These are phyloP conservation scores for Hysterium pulicare DNA, from an alignment of 2,329 filamentous ascomycete species.

Conservation along the genomic window DNA sequence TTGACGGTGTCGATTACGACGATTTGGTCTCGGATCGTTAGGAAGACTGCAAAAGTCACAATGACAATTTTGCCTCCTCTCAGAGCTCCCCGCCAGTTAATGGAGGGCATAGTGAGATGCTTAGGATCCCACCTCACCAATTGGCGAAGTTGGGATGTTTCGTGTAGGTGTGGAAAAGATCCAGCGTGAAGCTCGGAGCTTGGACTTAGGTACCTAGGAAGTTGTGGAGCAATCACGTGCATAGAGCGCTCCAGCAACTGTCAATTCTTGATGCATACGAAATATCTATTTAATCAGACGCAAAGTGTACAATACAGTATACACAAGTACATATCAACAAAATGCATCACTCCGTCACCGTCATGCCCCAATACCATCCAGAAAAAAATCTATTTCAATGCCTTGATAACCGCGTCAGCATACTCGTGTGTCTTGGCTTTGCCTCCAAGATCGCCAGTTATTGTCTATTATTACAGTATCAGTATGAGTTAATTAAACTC, in stretches of 20 bases:
- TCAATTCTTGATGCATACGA: too few species aligned
- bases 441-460: conserved; percentile 94
- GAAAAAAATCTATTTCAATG: conserved; percentile 42
- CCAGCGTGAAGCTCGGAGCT: too few species aligned
- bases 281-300: too few species aligned
- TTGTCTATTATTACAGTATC: conserved; percentile 46
- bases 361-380: conserved; percentile 22
- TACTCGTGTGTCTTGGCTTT: conserved; percentile 96
- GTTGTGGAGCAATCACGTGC: too few species aligned
- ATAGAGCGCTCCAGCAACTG: too few species aligned
- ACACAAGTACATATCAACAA: conserved; percentile 33
- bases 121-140: too few species aligned
- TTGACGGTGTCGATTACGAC: conserved; percentile 36
- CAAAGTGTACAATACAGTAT: conserved; percentile 4
- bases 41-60: conserved; percentile 16
- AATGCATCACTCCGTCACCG: conserved; percentile 31
- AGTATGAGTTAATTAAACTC: conserved; percentile 8
- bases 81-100: conserved; percentile 9
- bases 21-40: conserved; percentile 41
- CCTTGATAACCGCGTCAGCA: conserved; percentile 81
- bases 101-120: neutral
- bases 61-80: conserved; percentile 14
- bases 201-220: too few species aligned
- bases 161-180: too few species aligned
- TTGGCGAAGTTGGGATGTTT: too few species aligned